phyloP scores from a whole-genome alignment of 164 flowering plant species.

The Pachysandra terminalis region DNA sequence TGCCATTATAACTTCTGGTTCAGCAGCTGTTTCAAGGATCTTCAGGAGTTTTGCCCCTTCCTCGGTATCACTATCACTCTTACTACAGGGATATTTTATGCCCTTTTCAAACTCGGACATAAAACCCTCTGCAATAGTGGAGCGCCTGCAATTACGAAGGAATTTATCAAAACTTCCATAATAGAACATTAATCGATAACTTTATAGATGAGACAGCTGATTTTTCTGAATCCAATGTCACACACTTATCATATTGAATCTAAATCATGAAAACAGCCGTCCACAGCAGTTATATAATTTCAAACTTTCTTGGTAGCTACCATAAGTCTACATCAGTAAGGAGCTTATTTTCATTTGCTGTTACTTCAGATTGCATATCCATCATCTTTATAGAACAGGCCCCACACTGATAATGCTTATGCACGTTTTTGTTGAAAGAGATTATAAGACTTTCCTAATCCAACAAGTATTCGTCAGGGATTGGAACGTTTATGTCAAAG shows the following conservation, averaged over 20 bases:
- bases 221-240: not conserved
- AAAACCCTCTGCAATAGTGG: constrained; percentile 60
- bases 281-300: not conserved
- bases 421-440: no score
- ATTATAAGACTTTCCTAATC: no score
- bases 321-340: not conserved
- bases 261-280: not conserved
- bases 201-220: not conserved
- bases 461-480: no score
- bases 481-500: no score
- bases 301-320: no score
- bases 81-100: constrained; percentile 15
- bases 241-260: not conserved
- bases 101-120: constrained; percentile 54
- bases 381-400: not conserved
- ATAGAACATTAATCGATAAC: not conserved
- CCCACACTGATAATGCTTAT: not conserved
- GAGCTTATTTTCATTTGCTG: not conserved
- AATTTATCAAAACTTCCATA: not conserved
- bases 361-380: not conserved
- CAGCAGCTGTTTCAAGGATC: constrained; percentile 78
- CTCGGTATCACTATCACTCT: constrained; percentile 57
- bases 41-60: constrained; percentile 78
- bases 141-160: constrained; percentile 47
- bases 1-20: constrained; percentile 91